Conservation (phyloP, 306 rosid genomes). For the Ochetophila trinervis region DNA sequence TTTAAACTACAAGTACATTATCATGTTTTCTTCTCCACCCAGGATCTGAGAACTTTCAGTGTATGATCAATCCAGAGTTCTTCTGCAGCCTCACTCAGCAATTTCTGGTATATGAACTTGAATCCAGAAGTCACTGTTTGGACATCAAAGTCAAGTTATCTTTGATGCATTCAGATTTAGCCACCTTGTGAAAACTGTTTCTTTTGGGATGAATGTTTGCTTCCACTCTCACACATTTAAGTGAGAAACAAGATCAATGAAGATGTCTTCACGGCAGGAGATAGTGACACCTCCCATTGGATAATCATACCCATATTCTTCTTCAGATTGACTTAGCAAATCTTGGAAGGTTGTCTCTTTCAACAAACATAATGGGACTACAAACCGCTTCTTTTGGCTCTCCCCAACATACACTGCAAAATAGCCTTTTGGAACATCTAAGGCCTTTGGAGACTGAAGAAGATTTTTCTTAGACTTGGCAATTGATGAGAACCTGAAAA, state of each 20-base stretch:
- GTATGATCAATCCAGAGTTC: no score
- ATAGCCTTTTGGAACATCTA: slow-evolving; percentile 19
- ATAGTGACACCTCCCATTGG: slow-evolving; percentile 24
- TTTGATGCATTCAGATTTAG: no score
- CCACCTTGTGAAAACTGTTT: no score
- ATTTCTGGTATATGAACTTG: no score
- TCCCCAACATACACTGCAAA: slow-evolving; percentile 33
- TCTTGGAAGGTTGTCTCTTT: slow-evolving; percentile 29
- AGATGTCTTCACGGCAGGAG: slow-evolving; percentile 27
- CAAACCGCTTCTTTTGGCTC: slow-evolving; percentile 15
- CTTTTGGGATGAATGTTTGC: no score
- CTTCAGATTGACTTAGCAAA: slow-evolving; percentile 16
- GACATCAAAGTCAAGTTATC: no score
- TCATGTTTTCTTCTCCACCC: no score
- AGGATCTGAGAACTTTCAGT: no score
- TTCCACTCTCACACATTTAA: neutral
- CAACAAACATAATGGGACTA: slow-evolving; percentile 23
- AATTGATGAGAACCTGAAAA: neutral
- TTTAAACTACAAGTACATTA: no score
- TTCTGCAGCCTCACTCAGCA: no score
- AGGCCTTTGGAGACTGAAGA: neutral
- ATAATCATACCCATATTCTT: slow-evolving; percentile 30
- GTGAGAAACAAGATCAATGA: slow-evolving; percentile 26
- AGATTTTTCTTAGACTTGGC: slow-evolving; percentile 7
- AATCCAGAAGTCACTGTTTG: no score